These are phyloP conservation scores for Pichia ethanolica DNA, from an alignment of 805 yeast species.

Conservation along the genomic window DNA sequence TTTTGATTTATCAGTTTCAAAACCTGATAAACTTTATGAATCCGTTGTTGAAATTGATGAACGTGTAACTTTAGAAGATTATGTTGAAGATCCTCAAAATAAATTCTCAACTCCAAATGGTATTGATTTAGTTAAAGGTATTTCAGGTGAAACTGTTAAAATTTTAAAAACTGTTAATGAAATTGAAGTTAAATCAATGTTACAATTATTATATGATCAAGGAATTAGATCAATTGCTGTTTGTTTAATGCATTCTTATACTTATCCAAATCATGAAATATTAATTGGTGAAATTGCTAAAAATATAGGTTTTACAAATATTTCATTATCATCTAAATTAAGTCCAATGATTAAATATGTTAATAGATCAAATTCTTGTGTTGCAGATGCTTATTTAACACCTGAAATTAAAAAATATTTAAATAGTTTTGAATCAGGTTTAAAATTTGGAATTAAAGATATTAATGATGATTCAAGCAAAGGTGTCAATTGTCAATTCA, in stretches of 20 bases:
- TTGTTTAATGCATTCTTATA: constrained; percentile 65
- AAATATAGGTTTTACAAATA: constrained; percentile 58
- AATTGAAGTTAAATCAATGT: constrained; percentile 32
- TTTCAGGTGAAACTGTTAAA: constrained; percentile 61
- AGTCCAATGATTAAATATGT: constrained; percentile 77
- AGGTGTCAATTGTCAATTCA: constrained; percentile 63
- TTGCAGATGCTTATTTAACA: constrained; percentile 77
- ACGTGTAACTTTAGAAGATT: constrained; percentile 78
- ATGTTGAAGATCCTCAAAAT: constrained; percentile 60
- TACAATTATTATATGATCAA: constrained; percentile 39
- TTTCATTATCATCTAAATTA: constrained; percentile 60
- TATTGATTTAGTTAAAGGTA: constrained; percentile 41
- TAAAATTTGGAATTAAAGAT: constrained; percentile 42
- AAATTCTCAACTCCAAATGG: constrained; percentile 22
- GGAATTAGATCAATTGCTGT: constrained; percentile 69
- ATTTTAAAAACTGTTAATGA: constrained; percentile 46
- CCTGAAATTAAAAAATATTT: constrained; percentile 69
- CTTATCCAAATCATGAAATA: constrained; percentile 62
- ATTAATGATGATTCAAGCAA: constrained; percentile 20
- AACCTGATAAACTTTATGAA: constrained; percentile 65
- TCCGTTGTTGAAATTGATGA: constrained; percentile 82
- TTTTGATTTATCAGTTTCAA: constrained; percentile 71
- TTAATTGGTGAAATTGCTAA: constrained; percentile 52
- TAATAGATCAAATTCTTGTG: constrained; percentile 68
- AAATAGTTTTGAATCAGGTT: constrained; percentile 52